phyloP scores from a whole-genome alignment of 768 basidiomycete genomes.

The Steccherinum ochraceum region DNA sequence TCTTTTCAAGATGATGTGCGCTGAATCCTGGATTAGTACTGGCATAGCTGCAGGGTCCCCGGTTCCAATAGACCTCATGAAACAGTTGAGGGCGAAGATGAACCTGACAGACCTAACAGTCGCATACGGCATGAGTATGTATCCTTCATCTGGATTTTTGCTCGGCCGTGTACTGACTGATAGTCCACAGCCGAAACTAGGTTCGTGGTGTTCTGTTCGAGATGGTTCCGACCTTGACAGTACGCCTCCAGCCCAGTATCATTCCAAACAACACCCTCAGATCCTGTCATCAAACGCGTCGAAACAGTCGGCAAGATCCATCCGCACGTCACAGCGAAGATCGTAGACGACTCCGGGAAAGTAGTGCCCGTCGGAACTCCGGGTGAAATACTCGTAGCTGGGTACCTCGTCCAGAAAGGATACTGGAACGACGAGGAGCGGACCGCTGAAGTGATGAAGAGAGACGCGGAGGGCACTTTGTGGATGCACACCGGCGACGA shows the following conservation, averaged over 20 bases:
- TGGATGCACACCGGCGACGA: conserved; percentile 89
- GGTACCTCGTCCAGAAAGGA: conserved; percentile 80
- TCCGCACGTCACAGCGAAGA: conserved; percentile 73
- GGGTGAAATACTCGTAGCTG: conserved; percentile 69
- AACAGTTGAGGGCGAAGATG: conserved; percentile 55
- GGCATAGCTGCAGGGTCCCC: conserved; percentile 80
- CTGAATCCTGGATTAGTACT: conserved; percentile 39
- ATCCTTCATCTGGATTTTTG: neutral
- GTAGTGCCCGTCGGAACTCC: conserved; percentile 66
- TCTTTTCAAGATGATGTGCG: neutral
- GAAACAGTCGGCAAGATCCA: conserved; percentile 77
- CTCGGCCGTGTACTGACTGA: neutral
- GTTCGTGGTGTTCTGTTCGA: no score
- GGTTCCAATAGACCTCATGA: conserved; percentile 78
- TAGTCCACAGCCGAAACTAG: conserved; percentile 21
- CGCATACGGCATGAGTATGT: conserved; percentile 85
- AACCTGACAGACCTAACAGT: conserved; percentile 68
- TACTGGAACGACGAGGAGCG: conserved; percentile 76
- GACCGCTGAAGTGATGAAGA: conserved; percentile 52
- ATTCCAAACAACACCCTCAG: conserved; percentile 69
- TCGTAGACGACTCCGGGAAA: conserved; percentile 53
- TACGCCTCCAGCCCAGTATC: conserved; percentile 57
- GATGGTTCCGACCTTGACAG: neutral
- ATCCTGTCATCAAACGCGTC: conserved; percentile 66
- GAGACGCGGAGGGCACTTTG: conserved; percentile 46